phyloP scores from a whole-genome alignment of 768 basidiomycete genomes.

The Tricholoma terreum region DNA sequence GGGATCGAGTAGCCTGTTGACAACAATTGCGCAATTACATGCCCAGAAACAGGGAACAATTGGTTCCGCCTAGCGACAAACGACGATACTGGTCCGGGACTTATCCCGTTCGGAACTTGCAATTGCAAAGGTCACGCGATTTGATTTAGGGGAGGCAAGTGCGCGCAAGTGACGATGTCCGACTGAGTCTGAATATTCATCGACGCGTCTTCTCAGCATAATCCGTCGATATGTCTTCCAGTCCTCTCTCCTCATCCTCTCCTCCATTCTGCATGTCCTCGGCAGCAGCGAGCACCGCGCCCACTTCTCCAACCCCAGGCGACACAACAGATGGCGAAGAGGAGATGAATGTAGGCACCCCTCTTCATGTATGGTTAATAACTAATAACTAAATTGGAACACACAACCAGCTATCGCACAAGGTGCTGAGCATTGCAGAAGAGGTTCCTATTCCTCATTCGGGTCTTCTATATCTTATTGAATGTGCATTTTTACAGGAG shows the following conservation, averaged over 20 bases:
- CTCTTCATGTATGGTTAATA: not conserved
- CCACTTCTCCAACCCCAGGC: slow-evolving; percentile 19
- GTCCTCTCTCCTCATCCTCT: slow-evolving; percentile 14
- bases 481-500: slow-evolving; percentile 33
- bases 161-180: slow-evolving; percentile 7
- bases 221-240: slow-evolving; percentile 18
- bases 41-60: too few species aligned
- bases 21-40: too few species aligned
- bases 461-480: not conserved
- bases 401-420: slow-evolving; percentile 1
- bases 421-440: slow-evolving; percentile 7
- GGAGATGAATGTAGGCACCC: slow-evolving; percentile 8
- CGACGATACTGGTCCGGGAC: too few species aligned
- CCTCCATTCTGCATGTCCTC: slow-evolving; percentile 19
- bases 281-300: slow-evolving; percentile 17
- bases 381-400: slow-evolving; percentile 1
- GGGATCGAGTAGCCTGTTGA: too few species aligned
- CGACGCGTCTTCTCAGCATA: slow-evolving; percentile 16
- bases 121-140: not conserved
- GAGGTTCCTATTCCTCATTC: slow-evolving; percentile 5
- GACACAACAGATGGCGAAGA: slow-evolving; percentile 17
- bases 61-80: too few species aligned
- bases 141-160: slow-evolving; percentile 13
- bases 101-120: too few species aligned
- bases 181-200: slow-evolving; percentile 11